Evolutionary conservation across 2,329 filamentous ascomycete species (phyloP).

Genomic region (Cladorrhinum sp.): DNA sequence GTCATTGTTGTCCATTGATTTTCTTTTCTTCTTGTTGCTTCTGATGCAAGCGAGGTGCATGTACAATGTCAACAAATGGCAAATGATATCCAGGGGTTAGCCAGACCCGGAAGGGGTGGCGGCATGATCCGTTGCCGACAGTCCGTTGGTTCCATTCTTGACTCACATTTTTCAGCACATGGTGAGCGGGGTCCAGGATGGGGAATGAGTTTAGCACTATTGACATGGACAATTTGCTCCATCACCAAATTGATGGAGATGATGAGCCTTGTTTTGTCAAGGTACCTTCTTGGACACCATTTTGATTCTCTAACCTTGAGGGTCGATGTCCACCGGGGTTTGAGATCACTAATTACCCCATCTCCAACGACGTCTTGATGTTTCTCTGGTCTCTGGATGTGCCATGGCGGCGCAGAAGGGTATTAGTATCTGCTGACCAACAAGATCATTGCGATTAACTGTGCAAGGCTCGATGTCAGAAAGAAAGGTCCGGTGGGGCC

Average conservation of each 20-base stretch:
- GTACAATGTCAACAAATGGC: not conserved
- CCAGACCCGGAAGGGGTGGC: too few species aligned
- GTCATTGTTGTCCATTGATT: too few species aligned
- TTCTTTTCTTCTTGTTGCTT: not conserved
- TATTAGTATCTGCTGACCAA: not conserved
- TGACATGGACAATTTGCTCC: not conserved
- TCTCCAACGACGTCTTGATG: not conserved
- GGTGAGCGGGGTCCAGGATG: not conserved
- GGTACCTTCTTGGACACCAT: not conserved
- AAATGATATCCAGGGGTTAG: not conserved
- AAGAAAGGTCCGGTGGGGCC: too few species aligned
- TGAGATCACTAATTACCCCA: not conserved
- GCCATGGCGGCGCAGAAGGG: not conserved
- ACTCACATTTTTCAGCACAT: not conserved
- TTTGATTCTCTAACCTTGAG: not conserved
- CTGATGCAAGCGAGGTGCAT: not conserved
- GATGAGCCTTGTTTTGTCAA: not conserved
- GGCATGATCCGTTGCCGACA: not conserved
- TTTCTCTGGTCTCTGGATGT: not conserved
- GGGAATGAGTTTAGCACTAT: not conserved
- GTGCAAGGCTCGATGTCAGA: not conserved
- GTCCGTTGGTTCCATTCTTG: not conserved
- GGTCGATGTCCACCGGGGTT: not conserved
- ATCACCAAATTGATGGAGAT: not conserved
- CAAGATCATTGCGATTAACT: conserved; percentile 2